These are phyloP conservation scores for Stagonosporopsis cucurbitacearum DNA, from an alignment of 2,329 filamentous ascomycete genomes.

Conservation along the genomic window DNA sequence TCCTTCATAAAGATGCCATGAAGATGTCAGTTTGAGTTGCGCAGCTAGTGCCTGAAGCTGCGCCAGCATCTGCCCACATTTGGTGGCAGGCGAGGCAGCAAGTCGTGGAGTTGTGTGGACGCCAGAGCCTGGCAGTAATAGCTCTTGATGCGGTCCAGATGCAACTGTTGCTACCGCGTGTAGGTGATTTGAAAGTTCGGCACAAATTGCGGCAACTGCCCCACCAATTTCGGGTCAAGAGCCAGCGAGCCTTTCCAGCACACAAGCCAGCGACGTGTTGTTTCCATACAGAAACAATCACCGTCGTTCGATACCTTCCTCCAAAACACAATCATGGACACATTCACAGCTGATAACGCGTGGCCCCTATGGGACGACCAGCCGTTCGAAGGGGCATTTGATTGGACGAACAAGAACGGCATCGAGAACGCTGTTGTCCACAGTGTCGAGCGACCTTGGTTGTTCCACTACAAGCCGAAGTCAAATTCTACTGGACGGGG, in stretches of 20 bases:
- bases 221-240: slow-evolving; percentile 11
- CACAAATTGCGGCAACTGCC: neutral
- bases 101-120: no score
- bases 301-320: neutral
- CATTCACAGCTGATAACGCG: slow-evolving; percentile 9
- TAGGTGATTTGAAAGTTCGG: neutral
- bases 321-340: neutral
- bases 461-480: slow-evolving; percentile 24
- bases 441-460: slow-evolving; percentile 22
- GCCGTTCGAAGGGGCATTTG: slow-evolving; percentile 21
- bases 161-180: neutral
- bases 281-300: neutral
- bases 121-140: neutral
- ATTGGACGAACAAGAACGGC: neutral
- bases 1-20: no score
- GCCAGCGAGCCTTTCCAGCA: slow-evolving; percentile 3
- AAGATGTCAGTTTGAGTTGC: no score
- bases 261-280: slow-evolving; percentile 2
- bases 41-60: no score
- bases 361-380: slow-evolving; percentile 17
- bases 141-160: neutral
- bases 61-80: no score
- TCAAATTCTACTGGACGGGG: slow-evolving; percentile 3
- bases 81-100: no score
- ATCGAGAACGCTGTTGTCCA: slow-evolving; percentile 22